These are phyloP conservation scores for Maudiozyma bulderi DNA, from an alignment of 805 yeast genomes.

Conservation along the genomic window DNA sequence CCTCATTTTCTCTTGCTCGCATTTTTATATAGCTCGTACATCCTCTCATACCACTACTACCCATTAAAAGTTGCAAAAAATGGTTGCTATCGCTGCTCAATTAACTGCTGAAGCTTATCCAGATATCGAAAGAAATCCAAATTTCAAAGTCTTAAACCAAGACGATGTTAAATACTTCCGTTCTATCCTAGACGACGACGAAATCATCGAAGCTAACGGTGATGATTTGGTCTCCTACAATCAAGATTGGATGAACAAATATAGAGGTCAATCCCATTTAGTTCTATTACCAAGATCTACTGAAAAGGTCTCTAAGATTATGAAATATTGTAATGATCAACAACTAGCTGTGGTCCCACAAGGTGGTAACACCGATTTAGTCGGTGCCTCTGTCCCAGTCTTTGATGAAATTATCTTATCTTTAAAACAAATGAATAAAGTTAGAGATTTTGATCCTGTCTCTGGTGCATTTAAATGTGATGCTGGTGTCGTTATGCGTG, in stretches of 20 bases:
- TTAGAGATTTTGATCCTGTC: constrained; percentile 70
- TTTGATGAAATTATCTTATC: constrained; percentile 82
- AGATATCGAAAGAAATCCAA: constrained; percentile 40
- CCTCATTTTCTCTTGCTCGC: no score
- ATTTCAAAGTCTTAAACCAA: constrained; percentile 43
- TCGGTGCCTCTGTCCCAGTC: constrained; percentile 87
- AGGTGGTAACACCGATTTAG: constrained; percentile 95
- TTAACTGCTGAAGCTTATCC: constrained; percentile 69
- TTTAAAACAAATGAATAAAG: constrained; percentile 57
- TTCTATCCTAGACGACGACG: constrained; percentile 43
- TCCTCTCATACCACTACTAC: background rate
- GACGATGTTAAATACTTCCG: constrained; percentile 54
- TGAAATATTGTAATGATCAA: constrained; percentile 70
- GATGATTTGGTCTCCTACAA: constrained; percentile 57
- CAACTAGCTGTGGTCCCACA: constrained; percentile 86
- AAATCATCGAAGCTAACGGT: constrained; percentile 39
- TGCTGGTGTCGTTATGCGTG: constrained; percentile 82
- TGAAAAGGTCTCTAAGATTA: constrained; percentile 66
- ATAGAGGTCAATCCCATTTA: constrained; percentile 71
- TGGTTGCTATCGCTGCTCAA: constrained; percentile 5
- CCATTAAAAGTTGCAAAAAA: background rate
- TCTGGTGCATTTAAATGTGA: constrained; percentile 84
- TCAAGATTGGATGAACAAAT: constrained; percentile 92
- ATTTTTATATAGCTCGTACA: no score
- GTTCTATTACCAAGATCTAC: constrained; percentile 77